These are phyloP conservation scores for Halenospora varia DNA, from an alignment of 495 filamentous ascomycete genomes.

Conservation along the genomic window DNA sequence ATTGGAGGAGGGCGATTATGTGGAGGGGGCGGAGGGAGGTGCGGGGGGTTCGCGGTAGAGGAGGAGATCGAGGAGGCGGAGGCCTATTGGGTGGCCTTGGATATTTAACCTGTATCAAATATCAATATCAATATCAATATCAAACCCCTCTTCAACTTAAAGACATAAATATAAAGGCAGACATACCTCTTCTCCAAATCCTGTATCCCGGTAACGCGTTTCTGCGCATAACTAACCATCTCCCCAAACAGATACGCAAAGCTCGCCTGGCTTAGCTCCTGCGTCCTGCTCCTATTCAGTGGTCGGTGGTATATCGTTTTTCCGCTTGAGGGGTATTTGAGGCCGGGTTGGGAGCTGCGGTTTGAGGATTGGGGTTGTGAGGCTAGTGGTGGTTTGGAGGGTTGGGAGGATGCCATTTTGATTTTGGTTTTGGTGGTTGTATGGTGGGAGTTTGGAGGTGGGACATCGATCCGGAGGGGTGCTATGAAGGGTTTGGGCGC, in stretches of 20 bases:
- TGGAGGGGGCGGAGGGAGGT: constrained; percentile 75
- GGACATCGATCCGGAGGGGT: constrained; percentile 5
- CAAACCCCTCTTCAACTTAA: too few relatives aligned
- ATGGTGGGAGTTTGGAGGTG: not conserved
- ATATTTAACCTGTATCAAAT: constrained; percentile 77
- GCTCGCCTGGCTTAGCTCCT: constrained; percentile 84
- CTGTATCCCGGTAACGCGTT: constrained; percentile 82
- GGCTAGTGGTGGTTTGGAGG: constrained; percentile 32
- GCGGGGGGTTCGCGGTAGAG: constrained; percentile 70
- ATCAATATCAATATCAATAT: too few relatives aligned
- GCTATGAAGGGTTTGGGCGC: not conserved
- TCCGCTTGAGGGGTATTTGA: constrained; percentile 88
- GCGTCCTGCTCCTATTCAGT: constrained; percentile 78
- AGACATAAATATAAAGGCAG: too few relatives aligned
- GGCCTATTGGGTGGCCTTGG: constrained; percentile 92
- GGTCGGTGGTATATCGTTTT: constrained; percentile 98
- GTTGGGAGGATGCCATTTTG: constrained; percentile 35
- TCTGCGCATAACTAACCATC: constrained; percentile 95
- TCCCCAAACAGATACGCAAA: constrained; percentile 96
- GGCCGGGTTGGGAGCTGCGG: constrained; percentile 45
- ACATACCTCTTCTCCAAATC: constrained; percentile 69
- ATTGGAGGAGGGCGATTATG: constrained; percentile 88
- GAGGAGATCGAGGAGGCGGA: constrained; percentile 91
- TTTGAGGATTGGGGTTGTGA: constrained; percentile 20
- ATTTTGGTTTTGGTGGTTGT: not conserved